Conservation (phyloP, 768 basidiomycete species). For the Macrocybe gigantea region DNA sequence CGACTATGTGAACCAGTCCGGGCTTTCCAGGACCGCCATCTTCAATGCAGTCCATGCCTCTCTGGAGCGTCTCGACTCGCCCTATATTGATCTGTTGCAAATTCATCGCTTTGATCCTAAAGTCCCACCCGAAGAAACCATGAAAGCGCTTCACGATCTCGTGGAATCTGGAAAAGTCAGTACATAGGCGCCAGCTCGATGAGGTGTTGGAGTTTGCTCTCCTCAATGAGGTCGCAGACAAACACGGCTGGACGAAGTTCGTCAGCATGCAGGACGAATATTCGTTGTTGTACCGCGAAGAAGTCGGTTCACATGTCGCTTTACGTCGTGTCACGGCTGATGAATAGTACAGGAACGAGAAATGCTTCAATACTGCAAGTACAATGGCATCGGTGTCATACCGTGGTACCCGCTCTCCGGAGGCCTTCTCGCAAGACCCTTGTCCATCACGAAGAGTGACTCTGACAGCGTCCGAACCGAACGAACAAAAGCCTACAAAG, state of each 20-base stretch:
- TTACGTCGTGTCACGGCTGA: neutral
- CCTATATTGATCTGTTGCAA: slow-evolving; percentile 32
- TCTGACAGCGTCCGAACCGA: slow-evolving; percentile 14
- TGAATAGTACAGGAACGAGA: slow-evolving; percentile 33
- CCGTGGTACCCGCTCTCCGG: slow-evolving; percentile 40
- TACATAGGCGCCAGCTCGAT: slow-evolving; percentile 47
- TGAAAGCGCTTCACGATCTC: slow-evolving; percentile 41
- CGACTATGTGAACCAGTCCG: slow-evolving; percentile 12
- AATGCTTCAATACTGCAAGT: slow-evolving; percentile 38
- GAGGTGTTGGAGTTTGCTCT: slow-evolving; percentile 37
- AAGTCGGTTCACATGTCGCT: slow-evolving; percentile 16
- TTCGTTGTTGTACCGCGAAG: slow-evolving; percentile 48
- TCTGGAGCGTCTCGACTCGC: slow-evolving; percentile 18
- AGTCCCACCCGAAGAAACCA: slow-evolving; percentile 32
- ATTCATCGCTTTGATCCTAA: slow-evolving; percentile 33
- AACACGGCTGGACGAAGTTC: slow-evolving; percentile 46
- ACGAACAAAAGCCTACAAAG: slow-evolving; percentile 10
- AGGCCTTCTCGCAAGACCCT: slow-evolving; percentile 33
- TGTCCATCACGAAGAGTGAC: neutral
- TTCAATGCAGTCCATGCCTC: slow-evolving; percentile 29
- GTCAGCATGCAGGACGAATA: slow-evolving; percentile 53
- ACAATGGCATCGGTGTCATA: slow-evolving; percentile 47
- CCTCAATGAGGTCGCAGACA: slow-evolving; percentile 38
- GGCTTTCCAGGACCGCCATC: slow-evolving; percentile 20
- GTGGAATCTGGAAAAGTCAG: slow-evolving; percentile 40